phyloP scores from a whole-genome alignment of 1,284 basidiomycete genomes.

The Ustilago esculenta region DNA sequence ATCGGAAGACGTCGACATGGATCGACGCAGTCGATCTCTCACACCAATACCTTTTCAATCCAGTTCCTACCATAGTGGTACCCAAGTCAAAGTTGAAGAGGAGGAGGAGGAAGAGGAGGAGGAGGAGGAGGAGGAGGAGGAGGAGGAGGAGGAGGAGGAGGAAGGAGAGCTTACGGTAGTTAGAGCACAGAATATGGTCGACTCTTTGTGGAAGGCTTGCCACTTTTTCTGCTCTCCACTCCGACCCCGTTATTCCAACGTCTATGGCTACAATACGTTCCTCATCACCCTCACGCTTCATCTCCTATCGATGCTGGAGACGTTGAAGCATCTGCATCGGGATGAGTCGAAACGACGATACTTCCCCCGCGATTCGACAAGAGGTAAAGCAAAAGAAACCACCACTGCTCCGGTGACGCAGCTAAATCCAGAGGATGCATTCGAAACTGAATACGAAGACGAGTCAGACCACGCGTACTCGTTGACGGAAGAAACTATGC shows the following conservation, averaged over 20 bases:
- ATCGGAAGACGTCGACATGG: background rate
- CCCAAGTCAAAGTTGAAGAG: background rate
- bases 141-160: conserved; percentile 7
- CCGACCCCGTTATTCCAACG: conserved; percentile 18
- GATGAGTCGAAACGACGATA: background rate
- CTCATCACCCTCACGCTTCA: conserved; percentile 30
- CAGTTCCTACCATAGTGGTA: no score
- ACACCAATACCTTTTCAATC: background rate
- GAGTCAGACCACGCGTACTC: conserved; percentile 3
- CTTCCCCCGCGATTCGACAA: background rate
- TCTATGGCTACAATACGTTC: conserved; percentile 44
- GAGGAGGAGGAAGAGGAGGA: background rate
- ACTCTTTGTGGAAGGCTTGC: conserved; percentile 28
- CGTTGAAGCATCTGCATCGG: conserved; percentile 27
- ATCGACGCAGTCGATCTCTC: conserved; percentile 1
- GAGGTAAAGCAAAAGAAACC: background rate
- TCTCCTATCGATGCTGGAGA: conserved; percentile 25
- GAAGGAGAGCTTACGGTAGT: conserved; percentile 16
- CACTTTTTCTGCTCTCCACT: conserved; percentile 27
- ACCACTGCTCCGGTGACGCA: background rate
- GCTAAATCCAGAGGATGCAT: background rate
- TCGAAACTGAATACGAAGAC: background rate
- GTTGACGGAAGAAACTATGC: conserved; percentile 13
- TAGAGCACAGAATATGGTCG: conserved; percentile 17
- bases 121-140: background rate